Evolutionary conservation across 305 asterid genomes (phyloP).

Genomic region (Fraxinus nigra): DNA sequence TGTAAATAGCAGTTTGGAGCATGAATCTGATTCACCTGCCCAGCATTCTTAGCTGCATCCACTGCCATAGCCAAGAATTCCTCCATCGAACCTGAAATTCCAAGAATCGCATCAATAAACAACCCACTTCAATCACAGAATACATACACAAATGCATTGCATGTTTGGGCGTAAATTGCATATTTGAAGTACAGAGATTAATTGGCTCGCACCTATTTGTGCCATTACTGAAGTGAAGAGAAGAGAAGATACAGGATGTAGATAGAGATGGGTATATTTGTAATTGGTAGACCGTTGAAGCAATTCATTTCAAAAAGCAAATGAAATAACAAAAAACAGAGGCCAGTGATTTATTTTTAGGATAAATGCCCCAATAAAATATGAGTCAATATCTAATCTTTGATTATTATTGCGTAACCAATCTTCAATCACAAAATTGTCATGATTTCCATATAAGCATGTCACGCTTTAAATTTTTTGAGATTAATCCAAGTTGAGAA

Average conservation of each 20-base stretch:
- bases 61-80: conserved; percentile 75
- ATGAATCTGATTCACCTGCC: conserved; percentile 50
- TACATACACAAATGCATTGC: background rate
- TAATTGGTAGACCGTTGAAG: background rate
- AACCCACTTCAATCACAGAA: background rate
- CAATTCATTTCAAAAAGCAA: background rate
- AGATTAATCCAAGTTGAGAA: too few relatives aligned
- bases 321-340: background rate
- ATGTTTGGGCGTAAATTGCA: background rate
- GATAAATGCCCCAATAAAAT: background rate
- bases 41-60: conserved; percentile 84
- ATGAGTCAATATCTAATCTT: background rate
- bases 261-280: background rate
- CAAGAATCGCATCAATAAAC: conserved; percentile 9
- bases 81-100: conserved; percentile 53
- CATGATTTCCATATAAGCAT: background rate
- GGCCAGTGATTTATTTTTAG: background rate
- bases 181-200: background rate
- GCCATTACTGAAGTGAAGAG: conserved; percentile 29
- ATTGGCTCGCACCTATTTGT: conserved; percentile 29
- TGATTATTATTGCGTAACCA: background rate
- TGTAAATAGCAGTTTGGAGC: background rate
- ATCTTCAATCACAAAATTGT: background rate
- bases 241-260: background rate
- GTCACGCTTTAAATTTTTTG: background rate